Conservation (phyloP, 2,329 filamentous ascomycete species). For the Kalmusia sp. region DNA sequence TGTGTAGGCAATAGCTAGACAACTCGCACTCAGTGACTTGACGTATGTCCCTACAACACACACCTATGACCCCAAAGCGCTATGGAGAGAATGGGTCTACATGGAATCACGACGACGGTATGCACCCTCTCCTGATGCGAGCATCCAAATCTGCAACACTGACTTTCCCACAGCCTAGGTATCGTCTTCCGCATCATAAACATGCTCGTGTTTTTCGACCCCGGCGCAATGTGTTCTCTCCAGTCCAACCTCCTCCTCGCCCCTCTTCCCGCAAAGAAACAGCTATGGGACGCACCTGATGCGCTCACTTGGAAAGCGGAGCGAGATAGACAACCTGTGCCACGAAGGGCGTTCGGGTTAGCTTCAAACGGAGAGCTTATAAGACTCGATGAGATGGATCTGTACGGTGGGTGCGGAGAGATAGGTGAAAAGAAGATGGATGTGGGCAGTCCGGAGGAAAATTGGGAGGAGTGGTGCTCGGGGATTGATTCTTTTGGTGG, state of each 20-base stretch:
- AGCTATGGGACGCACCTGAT: conserved; percentile 54
- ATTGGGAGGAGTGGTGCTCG: conserved; percentile 56
- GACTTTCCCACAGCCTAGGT: conserved; percentile 40
- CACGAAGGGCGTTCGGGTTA: conserved; percentile 36
- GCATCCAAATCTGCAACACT: background rate
- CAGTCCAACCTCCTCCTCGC: conserved; percentile 48
- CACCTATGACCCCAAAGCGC: conserved; percentile 22
- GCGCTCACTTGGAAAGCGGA: conserved; percentile 46
- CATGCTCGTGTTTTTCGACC: conserved; percentile 54
- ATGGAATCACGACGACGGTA: conserved; percentile 51
- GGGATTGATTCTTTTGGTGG: conserved; percentile 56
- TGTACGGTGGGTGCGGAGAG: conserved; percentile 29
- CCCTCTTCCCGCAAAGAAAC: conserved; percentile 52
- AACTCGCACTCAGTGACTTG: conserved; percentile 16
- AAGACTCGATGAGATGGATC: conserved; percentile 30
- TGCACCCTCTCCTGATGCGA: background rate
- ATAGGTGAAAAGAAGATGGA: conserved; percentile 17
- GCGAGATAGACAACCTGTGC: conserved; percentile 27
- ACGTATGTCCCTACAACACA: conserved; percentile 5
- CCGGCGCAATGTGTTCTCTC: conserved; percentile 46
- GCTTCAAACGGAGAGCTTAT: conserved; percentile 44
- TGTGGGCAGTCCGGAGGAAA: conserved; percentile 22
- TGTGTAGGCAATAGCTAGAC: conserved; percentile 6
- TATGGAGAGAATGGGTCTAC: conserved; percentile 53
- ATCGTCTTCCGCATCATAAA: conserved; percentile 51